Conservation (phyloP, 1,284 basidiomycete species). For the Kwoniella shivajii region DNA sequence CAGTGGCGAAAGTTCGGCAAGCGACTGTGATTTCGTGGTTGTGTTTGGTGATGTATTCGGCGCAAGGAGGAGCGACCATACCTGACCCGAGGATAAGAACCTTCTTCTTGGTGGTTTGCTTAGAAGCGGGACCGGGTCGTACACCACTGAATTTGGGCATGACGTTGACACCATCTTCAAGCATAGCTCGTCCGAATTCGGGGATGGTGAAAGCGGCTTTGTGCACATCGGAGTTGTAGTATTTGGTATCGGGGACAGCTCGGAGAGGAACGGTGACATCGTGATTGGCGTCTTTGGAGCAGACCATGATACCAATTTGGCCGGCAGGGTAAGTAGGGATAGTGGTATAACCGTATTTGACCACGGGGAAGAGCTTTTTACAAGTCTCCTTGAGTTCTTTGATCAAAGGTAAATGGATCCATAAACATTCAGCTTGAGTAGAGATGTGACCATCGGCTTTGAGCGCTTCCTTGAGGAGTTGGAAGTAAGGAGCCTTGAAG, state of each 20-base stretch:
- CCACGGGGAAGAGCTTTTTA: constrained; percentile 75
- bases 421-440: constrained; percentile 94
- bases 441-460: constrained; percentile 90
- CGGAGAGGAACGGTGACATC: constrained; percentile 71
- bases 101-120: constrained; percentile 62
- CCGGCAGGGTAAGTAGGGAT: constrained; percentile 98
- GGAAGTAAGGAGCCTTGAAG: constrained; percentile 97
- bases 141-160: constrained; percentile 64
- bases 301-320: constrained; percentile 94
- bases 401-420: constrained; percentile 93
- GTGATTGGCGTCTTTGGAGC: constrained; percentile 73
- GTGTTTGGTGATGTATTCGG: constrained; percentile 87
- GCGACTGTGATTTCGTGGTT: constrained; percentile 83
- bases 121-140: constrained; percentile 58
- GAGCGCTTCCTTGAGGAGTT: constrained; percentile 87
- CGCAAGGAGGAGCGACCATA: constrained; percentile 90
- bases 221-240: constrained; percentile 88
- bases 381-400: constrained; percentile 74
- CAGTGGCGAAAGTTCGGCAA: constrained; percentile 78
- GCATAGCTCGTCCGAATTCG: constrained; percentile 78
- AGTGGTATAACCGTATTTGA: constrained; percentile 93
- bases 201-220: constrained; percentile 79
- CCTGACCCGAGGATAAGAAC: constrained; percentile 91
- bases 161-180: constrained; percentile 72
- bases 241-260: constrained; percentile 70